Percentiles rank a stretch among this genome's conserved stretches.
phyloP scores from a whole-genome alignment of 768 basidiomycete genomes.

The Paxillus ammoniavirescens region DNA sequence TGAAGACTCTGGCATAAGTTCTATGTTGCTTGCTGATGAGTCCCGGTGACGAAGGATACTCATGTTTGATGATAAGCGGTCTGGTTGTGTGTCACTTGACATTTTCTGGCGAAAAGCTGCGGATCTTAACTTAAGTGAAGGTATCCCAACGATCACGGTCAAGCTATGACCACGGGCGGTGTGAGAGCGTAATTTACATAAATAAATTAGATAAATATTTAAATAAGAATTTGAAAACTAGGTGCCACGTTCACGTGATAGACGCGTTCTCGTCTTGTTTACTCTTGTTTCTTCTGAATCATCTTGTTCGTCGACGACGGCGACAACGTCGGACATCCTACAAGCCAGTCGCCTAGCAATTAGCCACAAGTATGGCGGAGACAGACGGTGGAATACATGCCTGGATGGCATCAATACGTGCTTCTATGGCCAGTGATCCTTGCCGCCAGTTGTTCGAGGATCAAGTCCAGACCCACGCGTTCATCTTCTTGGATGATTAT shows the following conservation, averaged over 20 bases:
- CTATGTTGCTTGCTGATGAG: neutral
- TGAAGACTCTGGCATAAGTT: neutral
- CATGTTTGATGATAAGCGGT: neutral
- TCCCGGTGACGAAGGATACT: neutral
- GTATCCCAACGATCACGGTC: no score
- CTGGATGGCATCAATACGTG: constrained; percentile 69
- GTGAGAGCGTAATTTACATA: no score
- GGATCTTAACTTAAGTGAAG: no score
- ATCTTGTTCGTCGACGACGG: neutral
- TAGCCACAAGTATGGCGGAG: constrained; percentile 6
- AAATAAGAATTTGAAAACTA: no score
- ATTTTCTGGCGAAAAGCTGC: no score
- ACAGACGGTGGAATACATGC: constrained; percentile 48
- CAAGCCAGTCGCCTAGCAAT: neutral
- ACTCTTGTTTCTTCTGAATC: constrained; percentile 9
- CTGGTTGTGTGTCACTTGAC: no score
- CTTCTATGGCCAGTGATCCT: constrained; percentile 70
- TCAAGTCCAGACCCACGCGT: constrained; percentile 73
- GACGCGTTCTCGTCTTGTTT: constrained; percentile 23
- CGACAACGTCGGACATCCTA: neutral
- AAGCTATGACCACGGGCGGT: no score
- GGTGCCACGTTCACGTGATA: constrained; percentile 24
- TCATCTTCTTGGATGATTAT: constrained; percentile 78
- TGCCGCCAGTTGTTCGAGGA: constrained; percentile 69
- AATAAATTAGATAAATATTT: no score